Conservation (phyloP, 176 grass and related monocot genomes). For the Cenchrus purpureus region DNA sequence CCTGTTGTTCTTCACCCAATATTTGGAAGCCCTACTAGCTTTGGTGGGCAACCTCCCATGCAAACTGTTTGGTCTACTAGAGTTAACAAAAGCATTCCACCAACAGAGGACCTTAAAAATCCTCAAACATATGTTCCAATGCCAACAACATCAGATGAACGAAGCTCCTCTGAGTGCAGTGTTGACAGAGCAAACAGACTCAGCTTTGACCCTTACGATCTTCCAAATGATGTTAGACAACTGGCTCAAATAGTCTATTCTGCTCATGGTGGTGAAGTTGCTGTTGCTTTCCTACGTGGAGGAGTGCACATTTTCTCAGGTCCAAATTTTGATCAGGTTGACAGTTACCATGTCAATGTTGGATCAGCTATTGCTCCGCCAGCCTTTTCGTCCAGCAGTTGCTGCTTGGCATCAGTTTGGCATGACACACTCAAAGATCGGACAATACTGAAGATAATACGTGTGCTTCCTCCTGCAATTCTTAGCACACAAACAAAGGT, state of each 20-base stretch:
- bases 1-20: slow-evolving; percentile 99
- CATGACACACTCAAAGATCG: slow-evolving; percentile 95
- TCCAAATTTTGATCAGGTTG: slow-evolving; percentile 87
- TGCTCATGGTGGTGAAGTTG: slow-evolving; percentile 91
- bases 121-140: slow-evolving; percentile 72
- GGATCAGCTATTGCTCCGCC: slow-evolving; percentile 94
- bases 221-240: slow-evolving; percentile 96
- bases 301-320: slow-evolving; percentile 98
- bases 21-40: slow-evolving; percentile 87
- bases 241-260: slow-evolving; percentile 98
- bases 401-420: slow-evolving; percentile 97
- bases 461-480: slow-evolving; percentile 90
- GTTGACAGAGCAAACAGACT: slow-evolving; percentile 85
- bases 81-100: slow-evolving; percentile 96
- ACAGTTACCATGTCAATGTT: slow-evolving; percentile 96
- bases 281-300: slow-evolving; percentile 88
- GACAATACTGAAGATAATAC: slow-evolving; percentile 96
- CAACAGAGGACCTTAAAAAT: slow-evolving; percentile 91
- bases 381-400: slow-evolving; percentile 92
- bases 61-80: slow-evolving; percentile 96
- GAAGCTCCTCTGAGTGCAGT: slow-evolving; percentile 95
- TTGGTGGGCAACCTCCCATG: slow-evolving; percentile 83
- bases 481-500: slow-evolving; percentile 70
- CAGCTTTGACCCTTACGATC: slow-evolving; percentile 96
- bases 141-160: slow-evolving; percentile 77